Evolutionary conservation across 345 rosid species (phyloP).

Genomic region (Raphanus raphanistrum): DNA sequence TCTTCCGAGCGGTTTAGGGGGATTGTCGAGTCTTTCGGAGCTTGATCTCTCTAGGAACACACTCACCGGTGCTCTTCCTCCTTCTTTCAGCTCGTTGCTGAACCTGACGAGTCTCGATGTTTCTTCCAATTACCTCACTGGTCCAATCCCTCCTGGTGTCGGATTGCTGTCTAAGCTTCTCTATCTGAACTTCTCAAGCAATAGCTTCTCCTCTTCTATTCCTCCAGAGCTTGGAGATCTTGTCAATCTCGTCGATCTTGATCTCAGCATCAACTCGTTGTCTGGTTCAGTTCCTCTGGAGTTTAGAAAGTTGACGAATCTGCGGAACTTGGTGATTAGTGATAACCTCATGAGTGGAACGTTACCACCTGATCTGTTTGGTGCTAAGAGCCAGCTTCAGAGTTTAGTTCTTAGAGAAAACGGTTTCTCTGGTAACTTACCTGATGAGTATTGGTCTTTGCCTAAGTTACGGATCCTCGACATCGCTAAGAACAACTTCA

Average conservation of each 20-base stretch:
- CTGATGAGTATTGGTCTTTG: constrained; percentile 58
- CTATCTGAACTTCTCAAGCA: constrained; percentile 69
- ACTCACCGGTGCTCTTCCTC: constrained; percentile 69
- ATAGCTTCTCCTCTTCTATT: constrained; percentile 62
- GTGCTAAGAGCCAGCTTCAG: constrained; percentile 54
- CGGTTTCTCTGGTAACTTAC: constrained; percentile 55
- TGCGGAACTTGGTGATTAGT: constrained; percentile 60
- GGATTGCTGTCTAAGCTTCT: constrained; percentile 60
- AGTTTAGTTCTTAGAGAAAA: constrained; percentile 59
- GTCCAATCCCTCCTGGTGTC: constrained; percentile 59
- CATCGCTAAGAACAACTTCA: constrained; percentile 75
- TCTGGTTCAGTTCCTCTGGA: constrained; percentile 71
- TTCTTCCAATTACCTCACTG: constrained; percentile 69
- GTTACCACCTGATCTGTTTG: constrained; percentile 56
- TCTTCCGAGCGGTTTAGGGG: constrained; percentile 67
- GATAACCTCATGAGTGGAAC: constrained; percentile 59
- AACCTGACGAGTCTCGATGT: constrained; percentile 66
- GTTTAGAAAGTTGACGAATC: constrained; percentile 54
- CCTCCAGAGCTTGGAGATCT: constrained; percentile 80
- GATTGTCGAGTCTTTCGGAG: constrained; percentile 48
- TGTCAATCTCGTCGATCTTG: constrained; percentile 62
- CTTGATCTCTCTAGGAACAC: constrained; percentile 73
- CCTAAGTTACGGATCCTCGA: constrained; percentile 62
- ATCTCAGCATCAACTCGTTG: constrained; percentile 76
- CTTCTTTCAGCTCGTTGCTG: constrained; percentile 54